A percentile compares a stretch with the other conserved stretches of the same genome.
phyloP scores from a whole-genome alignment of 495 filamentous ascomycete genomes.

The Podospora appendiculata region DNA sequence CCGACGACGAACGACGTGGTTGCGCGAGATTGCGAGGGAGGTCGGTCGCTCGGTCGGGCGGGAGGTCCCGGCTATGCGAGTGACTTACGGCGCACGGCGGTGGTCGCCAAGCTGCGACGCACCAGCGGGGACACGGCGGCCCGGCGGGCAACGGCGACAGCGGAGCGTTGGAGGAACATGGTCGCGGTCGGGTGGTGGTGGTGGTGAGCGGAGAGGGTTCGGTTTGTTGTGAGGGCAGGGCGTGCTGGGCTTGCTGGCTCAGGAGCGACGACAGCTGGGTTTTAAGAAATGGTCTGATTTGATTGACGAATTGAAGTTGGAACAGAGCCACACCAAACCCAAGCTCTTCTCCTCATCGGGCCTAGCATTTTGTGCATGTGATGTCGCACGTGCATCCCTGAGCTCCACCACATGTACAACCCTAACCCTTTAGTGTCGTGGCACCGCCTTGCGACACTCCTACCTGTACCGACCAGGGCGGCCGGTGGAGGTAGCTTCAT shows the following conservation, averaged over 20 bases:
- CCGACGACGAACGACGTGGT: not conserved
- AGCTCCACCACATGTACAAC: no score
- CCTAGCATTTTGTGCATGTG: constrained; percentile 10
- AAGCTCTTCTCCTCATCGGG: constrained; percentile 14
- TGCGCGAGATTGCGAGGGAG: constrained; percentile 13
- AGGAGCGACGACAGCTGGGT: constrained; percentile 5
- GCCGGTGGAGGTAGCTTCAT: no score
- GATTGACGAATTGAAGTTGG: not conserved
- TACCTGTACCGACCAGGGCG: no score
- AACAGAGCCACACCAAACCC: constrained; percentile 9
- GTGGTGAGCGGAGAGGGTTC: not conserved
- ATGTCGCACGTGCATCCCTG: constrained; percentile 11
- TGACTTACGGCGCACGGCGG: constrained; percentile 52
- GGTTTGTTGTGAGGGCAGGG: constrained; percentile 2
- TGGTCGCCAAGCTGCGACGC: constrained; percentile 50
- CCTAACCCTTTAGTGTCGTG: no score
- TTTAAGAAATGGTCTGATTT: constrained; percentile 24
- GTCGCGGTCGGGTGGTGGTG: constrained; percentile 21
- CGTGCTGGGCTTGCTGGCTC: constrained; percentile 6
- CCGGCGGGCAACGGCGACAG: constrained; percentile 63
- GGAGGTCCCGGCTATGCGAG: no score
- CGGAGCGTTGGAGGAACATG: constrained; percentile 84
- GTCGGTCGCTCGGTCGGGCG: not conserved
- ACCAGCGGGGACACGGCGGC: constrained; percentile 52
- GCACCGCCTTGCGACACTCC: no score